Evolutionary conservation across 306 rosid genomes (phyloP), one percentile per base, ranked within the genome.

Genomic region (Elaeagnus macrophylla): DNA sequence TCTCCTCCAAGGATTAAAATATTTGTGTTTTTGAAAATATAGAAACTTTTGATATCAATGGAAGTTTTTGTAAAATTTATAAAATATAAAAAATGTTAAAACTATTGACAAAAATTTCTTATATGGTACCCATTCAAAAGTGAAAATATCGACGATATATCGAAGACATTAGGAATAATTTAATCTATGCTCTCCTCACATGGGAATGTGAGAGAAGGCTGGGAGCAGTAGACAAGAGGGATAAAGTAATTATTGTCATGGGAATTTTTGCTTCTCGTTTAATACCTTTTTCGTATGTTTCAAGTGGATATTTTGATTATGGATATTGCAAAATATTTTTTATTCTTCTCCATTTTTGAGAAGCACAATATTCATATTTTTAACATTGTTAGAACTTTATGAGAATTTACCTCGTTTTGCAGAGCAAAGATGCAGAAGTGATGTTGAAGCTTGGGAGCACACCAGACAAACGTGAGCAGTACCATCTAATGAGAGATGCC

Each of bases 351-450:
- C 32, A 39, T 20, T 52, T 65, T 35, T 53, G 6, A 16, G 50
- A 14, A 12, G 46, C n/a, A n/a, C n/a, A n/a, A n/a, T n/a, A 38
- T 11, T 59, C 44, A 20, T 17, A 2, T 12, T 20, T 15, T 7
- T 13, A 42, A n/a, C 39, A 43, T 11, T 50, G 12, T 50, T 67
- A 16, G 39, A 42, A 66, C 10, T n/a, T 59, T 69, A 53, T 55
- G 53, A 61, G 47, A 53, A 36, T 49, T 48, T 43, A 40, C 54
- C 39, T 49, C 46, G 62, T 77, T 79, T 72, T 51, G 57, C 69
- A 86, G 96, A 84, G 97, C 77, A 91, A 91, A 75, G 96, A 91
- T 78, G 96, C 97, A 16, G 95, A 86, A 75, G 89, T 86, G 9
- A 72, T 81, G 84, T 71, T 84, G 89, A 84, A 86, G 74, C 89